Evolutionary conservation across 352 stramenopile genomes (phyloP).

Genomic region (Globisporangium camurandrum): DNA sequence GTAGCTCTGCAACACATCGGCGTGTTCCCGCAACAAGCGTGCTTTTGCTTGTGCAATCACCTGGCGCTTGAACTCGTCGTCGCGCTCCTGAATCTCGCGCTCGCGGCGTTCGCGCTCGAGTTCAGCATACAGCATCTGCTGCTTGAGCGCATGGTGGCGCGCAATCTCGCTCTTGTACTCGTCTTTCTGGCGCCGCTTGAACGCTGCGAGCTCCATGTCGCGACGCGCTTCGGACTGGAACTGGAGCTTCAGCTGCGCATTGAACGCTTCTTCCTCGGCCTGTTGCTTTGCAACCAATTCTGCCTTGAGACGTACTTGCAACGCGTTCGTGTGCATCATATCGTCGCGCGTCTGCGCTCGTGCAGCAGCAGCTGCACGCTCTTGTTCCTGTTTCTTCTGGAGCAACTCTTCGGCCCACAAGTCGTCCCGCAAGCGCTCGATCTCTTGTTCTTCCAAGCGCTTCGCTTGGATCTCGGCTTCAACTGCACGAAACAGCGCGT

Average conservation of each 20-base stretch:
- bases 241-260: conserved; percentile 49
- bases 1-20: conserved; percentile 75
- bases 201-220: conserved; percentile 57
- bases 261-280: conserved; percentile 64
- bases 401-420: conserved; percentile 90
- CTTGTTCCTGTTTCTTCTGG: conserved; percentile 62
- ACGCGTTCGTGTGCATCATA: conserved; percentile 80
- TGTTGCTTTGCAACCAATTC: conserved; percentile 48
- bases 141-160: conserved; percentile 48
- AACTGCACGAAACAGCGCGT: conserved; percentile 64
- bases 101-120: conserved; percentile 72
- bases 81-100: conserved; percentile 41
- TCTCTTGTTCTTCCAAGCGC: conserved; percentile 80
- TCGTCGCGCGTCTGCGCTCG: conserved; percentile 77
- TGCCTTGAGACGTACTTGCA: conserved; percentile 52
- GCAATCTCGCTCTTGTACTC: conserved; percentile 57
- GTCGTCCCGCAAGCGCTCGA: conserved; percentile 80
- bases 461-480: conserved; percentile 83
- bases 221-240: conserved; percentile 57
- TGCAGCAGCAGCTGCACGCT: conserved; percentile 53
- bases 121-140: conserved; percentile 70
- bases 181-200: conserved; percentile 54
- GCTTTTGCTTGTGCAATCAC: conserved; percentile 84
- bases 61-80: conserved; percentile 76
- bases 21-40: conserved; percentile 80